Base-by-base conservation (phyloP, 164 flowering plant species). In the Nymphaea colorata region DNA sequence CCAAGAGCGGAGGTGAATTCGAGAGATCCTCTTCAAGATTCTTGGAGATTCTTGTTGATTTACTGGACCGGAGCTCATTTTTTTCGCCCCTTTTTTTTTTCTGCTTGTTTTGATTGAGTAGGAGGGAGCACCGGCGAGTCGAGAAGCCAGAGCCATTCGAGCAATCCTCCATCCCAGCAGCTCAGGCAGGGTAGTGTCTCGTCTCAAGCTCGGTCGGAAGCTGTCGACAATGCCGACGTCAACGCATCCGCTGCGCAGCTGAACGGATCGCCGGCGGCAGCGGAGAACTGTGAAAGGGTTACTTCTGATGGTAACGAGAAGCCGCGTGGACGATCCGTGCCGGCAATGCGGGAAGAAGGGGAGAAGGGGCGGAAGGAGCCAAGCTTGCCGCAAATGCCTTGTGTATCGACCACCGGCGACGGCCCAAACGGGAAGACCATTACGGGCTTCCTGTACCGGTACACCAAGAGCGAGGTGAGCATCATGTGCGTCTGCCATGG, bases 401-500 rank as follows among this genome's bases (percentile, higher is more conserved):
- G 82, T 55, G 93, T 87, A 4, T 81, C 88, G 2, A 76, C 89
- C 0, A 85, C 85, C 0, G 91, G 96, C 18, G 76, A 82, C 41
- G 96, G 96, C 7, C 93, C 96, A 0, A 79, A 82, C 45, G 93
- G 93, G 69, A 87, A 80, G 73, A 87, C 83, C 42, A 64, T 89
- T 1, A 82, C 71, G 8, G 93, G 93, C 42, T 82, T 89, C 66
- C 73, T 89, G 78, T 85, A 85, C 76, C 79, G 81, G 67, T 89
- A 87, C 65, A 75, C 79, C 2, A 84, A 82, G 47, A 41, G 78
- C 4, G 93, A 89, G 76, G 83, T 89, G 5, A 79, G 82, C 76
- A 87, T 87, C 7, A 64, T 87, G 17, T 89, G 96, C 64, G 88
- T 87, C 12, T 89, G 96, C 78, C 96, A 89, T 74, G 96, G 96